Evolutionary conservation across 2,329 filamentous ascomycete genomes (phyloP), one percentile per base, ranked within the genome.

Genomic region (Cordyceps javanica): DNA sequence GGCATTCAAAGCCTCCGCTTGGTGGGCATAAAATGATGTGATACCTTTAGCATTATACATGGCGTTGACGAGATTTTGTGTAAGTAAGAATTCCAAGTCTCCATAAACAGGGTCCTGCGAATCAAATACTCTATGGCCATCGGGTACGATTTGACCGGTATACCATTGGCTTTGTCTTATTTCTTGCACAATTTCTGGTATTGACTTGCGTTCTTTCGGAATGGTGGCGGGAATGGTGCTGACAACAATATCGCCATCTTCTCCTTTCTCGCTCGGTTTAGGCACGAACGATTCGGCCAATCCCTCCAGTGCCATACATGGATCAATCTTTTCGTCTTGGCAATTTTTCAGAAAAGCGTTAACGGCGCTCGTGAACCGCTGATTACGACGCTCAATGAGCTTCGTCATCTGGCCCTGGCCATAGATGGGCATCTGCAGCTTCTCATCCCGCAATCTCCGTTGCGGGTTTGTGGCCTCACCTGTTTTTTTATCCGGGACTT

Each of bases 41-140:
- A 99, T 97, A 3, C 86, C 86, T 64, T 88, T 90, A 9, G 90
- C 89, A 64, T 97, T 97, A 75, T 95, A 99, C 1, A 99, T 73
- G 1, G 94, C 93, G 69, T 99, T 96, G n/a, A 99, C 92, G 51
- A 99, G 75, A 62, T 89, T 83, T 69, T 99, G 94, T 54, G 91
- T 96, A 8, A 99, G 79, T 19, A 88, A 76, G 67, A 97, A 99
- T 28, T 88, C 82, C 50, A 99, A 78, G 42, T 96, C 88, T 1
- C 91, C 92, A 65, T 89, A 91, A 0, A 92, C 81, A 0, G 93
- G 79, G 62, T 87, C 83, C 66, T 96, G 92, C 2, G 89, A 83
- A 63, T 96, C 91, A 66, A 97, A 95, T 0, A 96, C 89, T 34
- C 92, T 83, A 74, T 97, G 91, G 0, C 94, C 94, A 63, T 96